Base-by-base conservation (phyloP, 306 rosid species). In the Gynostemma pentaphyllum region DNA sequence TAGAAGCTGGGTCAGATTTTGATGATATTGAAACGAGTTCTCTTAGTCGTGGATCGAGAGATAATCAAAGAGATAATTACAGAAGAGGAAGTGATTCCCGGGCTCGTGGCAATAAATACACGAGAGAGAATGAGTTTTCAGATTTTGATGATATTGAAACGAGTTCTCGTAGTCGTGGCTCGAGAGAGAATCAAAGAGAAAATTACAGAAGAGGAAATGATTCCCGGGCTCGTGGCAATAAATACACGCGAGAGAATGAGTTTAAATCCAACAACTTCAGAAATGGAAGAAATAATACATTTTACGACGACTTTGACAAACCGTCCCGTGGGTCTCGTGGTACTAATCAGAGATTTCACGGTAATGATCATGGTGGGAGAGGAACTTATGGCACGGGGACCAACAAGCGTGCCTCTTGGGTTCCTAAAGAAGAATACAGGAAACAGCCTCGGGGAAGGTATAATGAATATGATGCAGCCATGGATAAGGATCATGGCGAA, bases 221-320 rank as follows among this genome's bases (percentile, higher is more conserved):
- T 21, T 16, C 34, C 37, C 68, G 53, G 62, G 46, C 71, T 36
- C 63, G 62, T 32, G 71, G 70, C 26, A 41, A 45, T 45, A 75
- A 69, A 51, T 68, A 51, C 74, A 59, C 71, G 30, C 57, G 55
- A 49, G 82, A 68, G 23, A 18, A 52, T 13, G 68, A 55, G 63
- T 80, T 74, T 16, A 69, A 76, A 80, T 72, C 85, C 41, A 48
- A 6, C n/a, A 69, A 80, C 62, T 68, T 30, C 69, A 77, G 62
- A 30, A 69, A 81, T 52, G 68, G 75, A 66, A 65, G 79, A 70
- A 66, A 67, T 72, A 75, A 80, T 52, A 64, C 61, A 55, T 80
- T 75, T 56, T 12, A 49, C 3, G 82, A 82, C 64, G 84, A 84
- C 48, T 75, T 67, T 73, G 87, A 74, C 47, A 71, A 77, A 72